Evolutionary conservation across 208 protist species (phyloP), one percentile per base, ranked within the genome.

Genomic region (Plasmodiophora brassicae): DNA sequence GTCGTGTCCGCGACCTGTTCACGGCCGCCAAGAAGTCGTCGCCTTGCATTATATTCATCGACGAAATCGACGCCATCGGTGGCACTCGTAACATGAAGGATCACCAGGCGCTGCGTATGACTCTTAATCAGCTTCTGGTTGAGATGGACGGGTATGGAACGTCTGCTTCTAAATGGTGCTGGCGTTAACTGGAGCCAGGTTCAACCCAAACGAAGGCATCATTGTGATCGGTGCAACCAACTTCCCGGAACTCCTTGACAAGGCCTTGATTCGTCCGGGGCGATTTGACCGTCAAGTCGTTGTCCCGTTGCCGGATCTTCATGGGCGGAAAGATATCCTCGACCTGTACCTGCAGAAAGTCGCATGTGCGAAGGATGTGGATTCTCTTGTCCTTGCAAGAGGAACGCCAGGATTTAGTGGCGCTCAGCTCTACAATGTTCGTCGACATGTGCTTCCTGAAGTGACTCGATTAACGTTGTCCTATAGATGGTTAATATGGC

Each of bases 11-110:
- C 36, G 94, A 98, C 86, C 93, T 98, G 39, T 98, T 98, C 93
- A 89, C 94, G 54, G 90, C 94, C 88, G 97, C 97, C 0, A 93
- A 94, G 85, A 94, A 97, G 90, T 95, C 96, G 89, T 93, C 95
- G 10, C 96, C 95, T 14, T 91, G 89, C 88, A 86, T 90, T n/a
- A 86, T 91, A 84, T 91, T 91, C 85, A 98, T 98, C 88, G 97
- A 99, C 92, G 97, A 99, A 88, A 98, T 99, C 86, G 97, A 99
- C 89, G 97, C 97, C 0, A 95, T 99, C 57, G 97, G 97, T n/a
- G 90, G 95, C 60, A 32, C 85, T 25, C 28, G 85, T 22, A 89
- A 88, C 45, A 35, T 60, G 5, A 84, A 91, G 71, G 78, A 88
- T 10, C 78, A 85, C n/a, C 71, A 87, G 65, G 45, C 84, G 71